These are phyloP conservation scores for Podaxis carcinomalis DNA, from an alignment of 768 basidiomycete species.

Conservation along the genomic window DNA sequence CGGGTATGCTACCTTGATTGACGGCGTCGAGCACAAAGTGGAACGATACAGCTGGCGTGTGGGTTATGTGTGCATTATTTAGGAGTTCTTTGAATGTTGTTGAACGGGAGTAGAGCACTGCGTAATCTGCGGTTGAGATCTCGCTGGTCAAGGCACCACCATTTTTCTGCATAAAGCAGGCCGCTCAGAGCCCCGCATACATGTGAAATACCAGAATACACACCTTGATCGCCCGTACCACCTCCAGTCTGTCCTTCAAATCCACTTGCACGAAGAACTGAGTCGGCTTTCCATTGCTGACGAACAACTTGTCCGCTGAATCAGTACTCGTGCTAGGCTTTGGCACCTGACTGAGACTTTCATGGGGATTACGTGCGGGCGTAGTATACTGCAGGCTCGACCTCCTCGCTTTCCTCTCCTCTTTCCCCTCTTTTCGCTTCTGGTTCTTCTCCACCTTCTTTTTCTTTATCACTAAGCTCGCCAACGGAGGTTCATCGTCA, in stretches of 20 bases:
- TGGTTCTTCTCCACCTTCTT: background rate
- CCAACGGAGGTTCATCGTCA: background rate
- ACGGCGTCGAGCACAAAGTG: conserved; percentile 54
- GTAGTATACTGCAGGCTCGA: background rate
- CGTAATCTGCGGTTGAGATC: conserved; percentile 55
- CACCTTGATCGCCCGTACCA: conserved; percentile 53
- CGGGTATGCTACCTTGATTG: conserved; percentile 36
- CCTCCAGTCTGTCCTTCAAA: conserved; percentile 5
- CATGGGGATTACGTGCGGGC: conserved; percentile 1
- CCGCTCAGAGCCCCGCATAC: background rate
- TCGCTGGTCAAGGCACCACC: conserved; percentile 56
- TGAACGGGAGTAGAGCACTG: conserved; percentile 50
- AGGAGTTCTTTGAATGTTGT: conserved; percentile 43
- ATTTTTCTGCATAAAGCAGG: conserved; percentile 43
- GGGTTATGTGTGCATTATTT: conserved; percentile 26
- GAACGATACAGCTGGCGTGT: conserved; percentile 45
- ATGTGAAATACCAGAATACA: conserved; percentile 10
- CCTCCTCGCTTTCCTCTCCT: background rate
- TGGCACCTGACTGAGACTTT: background rate
- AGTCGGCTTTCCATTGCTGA: conserved; percentile 34
- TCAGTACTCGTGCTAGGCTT: background rate
- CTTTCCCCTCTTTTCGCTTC: background rate
- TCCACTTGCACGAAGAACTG: conserved; percentile 70
- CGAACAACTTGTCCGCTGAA: background rate
- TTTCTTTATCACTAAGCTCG: background rate